Conservation (phyloP, 176 grass and related monocot genomes). For the Thalia dealbata region DNA sequence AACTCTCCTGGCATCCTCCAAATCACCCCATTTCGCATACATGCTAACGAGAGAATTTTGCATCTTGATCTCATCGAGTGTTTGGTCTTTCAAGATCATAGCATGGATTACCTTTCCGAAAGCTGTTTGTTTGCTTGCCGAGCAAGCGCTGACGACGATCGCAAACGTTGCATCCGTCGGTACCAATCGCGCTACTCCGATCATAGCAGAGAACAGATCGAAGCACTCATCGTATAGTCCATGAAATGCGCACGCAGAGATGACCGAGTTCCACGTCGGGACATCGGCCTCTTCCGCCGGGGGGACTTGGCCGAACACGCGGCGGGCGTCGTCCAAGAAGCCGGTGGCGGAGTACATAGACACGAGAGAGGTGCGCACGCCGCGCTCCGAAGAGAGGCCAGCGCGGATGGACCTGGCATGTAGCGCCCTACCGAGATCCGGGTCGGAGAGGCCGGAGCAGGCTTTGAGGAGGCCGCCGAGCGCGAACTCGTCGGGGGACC, state of each 20-base stretch:
- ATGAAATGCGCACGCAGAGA: constrained; percentile 13
- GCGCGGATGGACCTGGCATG: constrained; percentile 19
- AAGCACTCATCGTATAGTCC: constrained; percentile 11
- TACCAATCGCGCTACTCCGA: not conserved
- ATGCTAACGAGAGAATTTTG: constrained; percentile 17
- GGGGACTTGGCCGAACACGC: constrained; percentile 12
- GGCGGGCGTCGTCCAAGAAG: constrained; percentile 7
- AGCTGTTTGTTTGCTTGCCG: not conserved
- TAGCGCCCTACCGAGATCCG: constrained; percentile 1
- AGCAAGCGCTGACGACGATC: constrained; percentile 14
- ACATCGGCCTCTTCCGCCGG: not conserved
- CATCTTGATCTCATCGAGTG: not conserved
- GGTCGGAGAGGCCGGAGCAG: constrained; percentile 1
- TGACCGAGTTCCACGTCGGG: constrained; percentile 16
- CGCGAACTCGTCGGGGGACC: constrained; percentile 15
- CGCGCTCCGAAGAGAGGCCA: constrained; percentile 3
- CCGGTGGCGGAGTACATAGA: constrained; percentile 9
- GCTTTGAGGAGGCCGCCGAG: constrained; percentile 15
- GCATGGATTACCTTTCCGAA: constrained; percentile 10
- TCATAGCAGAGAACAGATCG: constrained; percentile 4
- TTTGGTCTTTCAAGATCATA: constrained; percentile 10
- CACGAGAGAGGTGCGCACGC: constrained; percentile 17
- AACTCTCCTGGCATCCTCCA: constrained; percentile 10
- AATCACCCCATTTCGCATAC: constrained; percentile 11
- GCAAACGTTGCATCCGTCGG: constrained; percentile 7